Conservation (phyloP, 1,284 basidiomycete genomes). For the Leccinum subrobustum region DNA sequence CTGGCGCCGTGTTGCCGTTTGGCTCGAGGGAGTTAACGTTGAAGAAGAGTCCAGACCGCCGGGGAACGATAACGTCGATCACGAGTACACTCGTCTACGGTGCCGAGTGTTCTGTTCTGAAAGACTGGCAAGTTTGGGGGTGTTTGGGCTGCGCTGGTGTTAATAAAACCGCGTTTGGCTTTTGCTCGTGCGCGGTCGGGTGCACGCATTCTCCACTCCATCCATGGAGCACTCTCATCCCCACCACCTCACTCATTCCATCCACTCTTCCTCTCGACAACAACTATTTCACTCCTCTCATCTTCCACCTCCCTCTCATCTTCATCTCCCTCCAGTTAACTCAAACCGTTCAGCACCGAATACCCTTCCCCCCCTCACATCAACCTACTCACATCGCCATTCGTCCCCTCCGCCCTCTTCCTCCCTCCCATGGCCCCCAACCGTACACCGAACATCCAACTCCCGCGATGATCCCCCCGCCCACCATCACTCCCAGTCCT, state of each 20-base stretch:
- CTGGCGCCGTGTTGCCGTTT: constrained; percentile 26
- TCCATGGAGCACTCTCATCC: neutral
- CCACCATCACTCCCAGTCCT: constrained; percentile 22
- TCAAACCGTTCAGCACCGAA: constrained; percentile 34
- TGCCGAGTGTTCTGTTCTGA: neutral
- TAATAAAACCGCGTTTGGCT: constrained; percentile 21
- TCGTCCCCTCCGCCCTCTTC: constrained; percentile 27
- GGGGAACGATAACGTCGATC: constrained; percentile 28
- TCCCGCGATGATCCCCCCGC: constrained; percentile 39
- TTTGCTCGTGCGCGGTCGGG: constrained; percentile 19
- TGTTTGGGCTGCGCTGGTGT: constrained; percentile 27
- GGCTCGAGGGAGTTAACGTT: constrained; percentile 14
- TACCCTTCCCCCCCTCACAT: constrained; percentile 36
- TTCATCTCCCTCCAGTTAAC: constrained; percentile 39
- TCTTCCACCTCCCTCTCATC: constrained; percentile 45
- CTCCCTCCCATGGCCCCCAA: constrained; percentile 22
- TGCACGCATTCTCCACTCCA: neutral
- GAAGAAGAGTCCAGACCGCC: constrained; percentile 24
- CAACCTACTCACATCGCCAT: constrained; percentile 28
- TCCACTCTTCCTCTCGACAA: constrained; percentile 26
- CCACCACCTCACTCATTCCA: neutral
- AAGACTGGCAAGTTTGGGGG: constrained; percentile 19
- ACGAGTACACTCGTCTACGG: neutral
- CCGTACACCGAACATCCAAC: constrained; percentile 36
- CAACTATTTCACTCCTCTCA: constrained; percentile 39